These are phyloP conservation scores for Pseudocercospora pini-densiflorae DNA, from an alignment of 2,329 filamentous ascomycete genomes.

Conservation along the genomic window DNA sequence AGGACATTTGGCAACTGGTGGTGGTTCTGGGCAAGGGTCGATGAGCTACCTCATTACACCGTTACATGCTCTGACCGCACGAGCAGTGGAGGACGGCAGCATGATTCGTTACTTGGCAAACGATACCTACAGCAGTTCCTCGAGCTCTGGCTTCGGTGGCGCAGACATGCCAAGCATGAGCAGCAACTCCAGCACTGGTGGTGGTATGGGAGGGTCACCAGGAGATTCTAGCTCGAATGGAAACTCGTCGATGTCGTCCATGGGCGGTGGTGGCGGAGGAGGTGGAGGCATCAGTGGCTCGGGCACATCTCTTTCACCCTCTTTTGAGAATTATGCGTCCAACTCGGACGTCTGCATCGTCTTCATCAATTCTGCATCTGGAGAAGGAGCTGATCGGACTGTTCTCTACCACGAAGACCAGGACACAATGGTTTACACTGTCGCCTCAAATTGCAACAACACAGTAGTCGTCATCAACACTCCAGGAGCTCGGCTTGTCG, in stretches of 20 bases:
- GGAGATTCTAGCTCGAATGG: conserved; percentile 12
- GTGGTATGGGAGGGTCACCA: conserved; percentile 1
- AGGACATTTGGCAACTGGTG: conserved; percentile 25
- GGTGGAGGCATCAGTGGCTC: conserved; percentile 14
- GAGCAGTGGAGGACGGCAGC: conserved; percentile 21
- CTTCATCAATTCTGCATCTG: conserved; percentile 38
- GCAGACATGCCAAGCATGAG: conserved; percentile 18
- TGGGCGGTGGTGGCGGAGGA: conserved; percentile 12
- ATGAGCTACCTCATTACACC: conserved; percentile 21
- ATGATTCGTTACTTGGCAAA: conserved; percentile 45
- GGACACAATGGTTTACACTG: conserved; percentile 35
- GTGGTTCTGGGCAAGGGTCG: conserved; percentile 24
- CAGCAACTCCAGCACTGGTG: conserved; percentile 15
- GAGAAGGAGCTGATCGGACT: conserved; percentile 36
- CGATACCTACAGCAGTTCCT: conserved; percentile 34
- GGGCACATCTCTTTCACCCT: conserved; percentile 17
- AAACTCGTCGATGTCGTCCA: conserved; percentile 16
- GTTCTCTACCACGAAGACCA: conserved; percentile 32
- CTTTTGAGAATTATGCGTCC: conserved; percentile 22
- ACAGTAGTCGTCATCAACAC: conserved; percentile 39
- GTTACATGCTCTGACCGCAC: conserved; percentile 15
- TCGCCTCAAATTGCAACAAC: conserved; percentile 42
- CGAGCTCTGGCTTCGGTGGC: conserved; percentile 9
- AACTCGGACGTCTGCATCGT: conserved; percentile 38
- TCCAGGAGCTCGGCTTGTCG: conserved; percentile 34